Evolutionary conservation across 805 yeast species (phyloP), one percentile per base, ranked within the genome.

Genomic region (Yarrowia hollandica): DNA sequence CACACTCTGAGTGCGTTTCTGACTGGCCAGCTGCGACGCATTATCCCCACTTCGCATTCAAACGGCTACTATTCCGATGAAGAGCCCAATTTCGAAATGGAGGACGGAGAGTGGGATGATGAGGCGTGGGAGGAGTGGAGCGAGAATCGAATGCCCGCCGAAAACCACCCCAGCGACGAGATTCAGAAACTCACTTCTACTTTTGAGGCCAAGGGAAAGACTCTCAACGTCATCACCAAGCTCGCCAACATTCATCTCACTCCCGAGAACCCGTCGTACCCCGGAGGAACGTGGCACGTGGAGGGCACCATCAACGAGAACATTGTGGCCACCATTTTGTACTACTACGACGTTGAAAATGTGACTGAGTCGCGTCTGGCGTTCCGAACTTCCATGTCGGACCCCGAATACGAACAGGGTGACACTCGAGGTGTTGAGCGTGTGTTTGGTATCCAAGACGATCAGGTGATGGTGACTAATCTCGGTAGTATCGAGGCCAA

Each of bases 221-320:
- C 67, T 15, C 59, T 74, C 38, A 73, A 75, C 60, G 77, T 76
- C 2, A 73, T 76, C 41, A 73, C 69, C 10, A 76, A 76, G 60
- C 35, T 76, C 62, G 77, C 78, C 18, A 73, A 72, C 60, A 76
- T 76, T 44, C 73, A 72, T 56, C 64, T 76, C 52, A 73, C 76
- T 1, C 78, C 79, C 0, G 76, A 75, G 41, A 71, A 69, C 23
- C 75, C 78, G 1, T 55, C 52, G 2, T 76, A 75, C 56, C 58
- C 63, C 2, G 79, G 79, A 2, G 78, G 79, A 0, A 62, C 74
- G 2, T 76, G 79, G 79, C 79, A 76, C 59, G 71, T 75, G 1
- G 78, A 76, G 63, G 79, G 79, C 0, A 67, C 75, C 7, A 68
- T 69, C 21, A 73, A 72, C 61, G 79, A 76, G 62, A 73, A 74